Evolutionary conservation across 1,284 basidiomycete genomes (phyloP).

Genomic region (Pseudozyma sp.): DNA sequence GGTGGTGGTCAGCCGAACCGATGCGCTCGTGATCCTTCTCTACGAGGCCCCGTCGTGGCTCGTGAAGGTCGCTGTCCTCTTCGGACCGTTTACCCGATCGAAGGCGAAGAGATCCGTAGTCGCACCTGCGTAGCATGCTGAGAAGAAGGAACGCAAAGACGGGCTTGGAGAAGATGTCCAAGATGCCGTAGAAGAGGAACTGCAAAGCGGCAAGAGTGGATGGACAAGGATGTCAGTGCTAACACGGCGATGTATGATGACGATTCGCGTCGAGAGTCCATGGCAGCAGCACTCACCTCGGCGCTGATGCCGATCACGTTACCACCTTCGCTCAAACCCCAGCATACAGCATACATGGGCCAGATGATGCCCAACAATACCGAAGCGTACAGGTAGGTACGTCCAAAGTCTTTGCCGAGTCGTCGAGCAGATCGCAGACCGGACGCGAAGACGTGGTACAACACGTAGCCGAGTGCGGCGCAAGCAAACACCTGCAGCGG

Average conservation of each 20-base stretch:
- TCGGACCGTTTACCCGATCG: slow-evolving; percentile 45
- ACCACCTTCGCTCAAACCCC: slow-evolving; percentile 73
- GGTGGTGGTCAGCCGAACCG: slow-evolving; percentile 14
- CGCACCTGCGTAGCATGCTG: slow-evolving; percentile 34
- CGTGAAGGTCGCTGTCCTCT: slow-evolving; percentile 10
- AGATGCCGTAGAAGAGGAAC: slow-evolving; percentile 74
- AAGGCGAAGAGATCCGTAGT: slow-evolving; percentile 44
- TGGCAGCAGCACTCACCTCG: slow-evolving; percentile 16
- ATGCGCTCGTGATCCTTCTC: slow-evolving; percentile 23
- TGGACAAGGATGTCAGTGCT: slow-evolving; percentile 53
- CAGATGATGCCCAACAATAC: slow-evolving; percentile 54
- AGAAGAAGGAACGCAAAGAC: slow-evolving; percentile 59
- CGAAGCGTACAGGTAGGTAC: slow-evolving; percentile 70
- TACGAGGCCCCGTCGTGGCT: slow-evolving; percentile 7
- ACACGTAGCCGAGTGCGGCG: slow-evolving; percentile 69
- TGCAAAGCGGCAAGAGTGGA: slow-evolving; percentile 50
- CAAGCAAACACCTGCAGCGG: slow-evolving; percentile 68
- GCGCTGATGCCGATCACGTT: slow-evolving; percentile 70
- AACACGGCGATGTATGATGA: background rate
- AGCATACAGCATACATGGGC: slow-evolving; percentile 67
- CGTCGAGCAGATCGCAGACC: slow-evolving; percentile 69
- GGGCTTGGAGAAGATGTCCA: slow-evolving; percentile 74
- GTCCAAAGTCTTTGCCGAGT: slow-evolving; percentile 69
- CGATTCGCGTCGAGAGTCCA: background rate
- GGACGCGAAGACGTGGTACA: slow-evolving; percentile 64